phyloP scores from a whole-genome alignment of 2,329 filamentous ascomycete species.

The Orbilia javanica region DNA sequence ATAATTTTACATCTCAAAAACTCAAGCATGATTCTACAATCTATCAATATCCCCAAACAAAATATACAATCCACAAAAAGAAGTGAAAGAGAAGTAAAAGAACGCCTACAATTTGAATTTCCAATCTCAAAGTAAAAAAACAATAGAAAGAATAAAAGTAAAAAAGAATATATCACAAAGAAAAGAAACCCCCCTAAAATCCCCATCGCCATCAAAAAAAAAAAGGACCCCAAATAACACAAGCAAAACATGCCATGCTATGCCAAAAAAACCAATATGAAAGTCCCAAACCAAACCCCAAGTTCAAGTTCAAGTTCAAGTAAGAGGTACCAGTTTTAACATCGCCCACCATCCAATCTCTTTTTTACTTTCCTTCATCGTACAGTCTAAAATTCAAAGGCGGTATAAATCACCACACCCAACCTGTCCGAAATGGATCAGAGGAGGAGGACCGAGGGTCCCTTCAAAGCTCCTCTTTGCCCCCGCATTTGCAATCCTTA shows the following conservation, averaged over 20 bases:
- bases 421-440: no score
- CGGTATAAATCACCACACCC: no score
- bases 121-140: not conserved
- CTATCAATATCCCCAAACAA: not conserved
- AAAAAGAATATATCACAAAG: conserved; percentile 16
- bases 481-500: conserved; percentile 20
- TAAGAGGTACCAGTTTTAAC: no score
- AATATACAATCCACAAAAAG: not conserved
- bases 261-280: not conserved
- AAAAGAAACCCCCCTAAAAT: conserved; percentile 17
- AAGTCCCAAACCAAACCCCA: not conserved
- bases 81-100: not conserved
- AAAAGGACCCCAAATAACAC: conserved; percentile 42
- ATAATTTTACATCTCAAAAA: no score
- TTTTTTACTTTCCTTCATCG: not conserved
- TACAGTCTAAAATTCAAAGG: no score
- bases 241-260: no score
- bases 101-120: not conserved
- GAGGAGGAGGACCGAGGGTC: not conserved
- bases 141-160: conserved; percentile 8
- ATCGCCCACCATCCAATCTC: conserved; percentile 24
- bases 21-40: no score
- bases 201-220: conserved; percentile 1
- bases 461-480: conserved; percentile 35
- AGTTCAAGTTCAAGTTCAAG: no score